Evolutionary conservation across 768 basidiomycete species (phyloP), one percentile per base, ranked within the genome.

Genomic region (Termitomyces sp.): DNA sequence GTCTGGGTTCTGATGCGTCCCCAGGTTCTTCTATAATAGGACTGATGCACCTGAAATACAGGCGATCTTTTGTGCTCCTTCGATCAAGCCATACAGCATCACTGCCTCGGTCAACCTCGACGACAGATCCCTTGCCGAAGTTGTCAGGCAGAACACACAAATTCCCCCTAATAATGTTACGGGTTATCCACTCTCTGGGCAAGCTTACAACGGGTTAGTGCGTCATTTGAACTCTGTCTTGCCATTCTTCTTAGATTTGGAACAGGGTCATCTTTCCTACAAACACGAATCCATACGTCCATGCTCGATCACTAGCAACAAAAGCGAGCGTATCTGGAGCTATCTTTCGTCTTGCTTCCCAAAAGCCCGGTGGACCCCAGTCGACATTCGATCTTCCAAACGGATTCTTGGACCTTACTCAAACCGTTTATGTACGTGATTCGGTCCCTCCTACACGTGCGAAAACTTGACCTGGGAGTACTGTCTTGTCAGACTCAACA

Each of bases 31-130:
- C 65, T 72, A 79, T 53, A 57, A 55, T 6, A 61, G 60, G 32
- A 50, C 61, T 18, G 65, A 73, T 44, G 63, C 59, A 24, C 66
- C 71, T 13, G 72, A 82, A 57, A 79, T 76, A 0, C 72, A 75
- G 53, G 76, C 76, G 3, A 75, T 87, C 7, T 86, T 88, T 60
- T 89, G 87, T 63, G 61, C 68, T 12, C 86, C 87, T 4, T 71
- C 66, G 2, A 78, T 89, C 47, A 59, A 68, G 4, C 65, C 76
- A 1, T 77, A 73, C 59, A 65, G 75, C 55, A 76, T 86, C 24
- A 63, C 61, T 8, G 80, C 77, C 0, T 71, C 69, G 0, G 76
- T 76, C 36, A 70, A 75, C 57, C 70, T 86, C 14, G 76, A 72
- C 55, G 76, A 79, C 34, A 68, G 72, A 22, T 67, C 71, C 0